phyloP scores from a whole-genome alignment of 2,329 filamentous ascomycete genomes.

The Trichoderma oligosporum region DNA sequence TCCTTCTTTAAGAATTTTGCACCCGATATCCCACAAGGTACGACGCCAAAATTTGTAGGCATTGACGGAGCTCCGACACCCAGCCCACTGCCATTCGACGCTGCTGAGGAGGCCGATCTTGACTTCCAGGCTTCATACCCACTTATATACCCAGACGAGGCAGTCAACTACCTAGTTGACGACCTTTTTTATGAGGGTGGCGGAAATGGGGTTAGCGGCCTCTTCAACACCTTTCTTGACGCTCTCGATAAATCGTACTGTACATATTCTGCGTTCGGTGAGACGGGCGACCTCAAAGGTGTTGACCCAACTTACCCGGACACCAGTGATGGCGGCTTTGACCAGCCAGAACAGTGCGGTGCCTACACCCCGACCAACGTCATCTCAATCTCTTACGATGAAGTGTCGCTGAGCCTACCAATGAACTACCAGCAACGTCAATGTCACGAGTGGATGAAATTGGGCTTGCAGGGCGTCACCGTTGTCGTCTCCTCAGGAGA shows the following conservation, averaged over 20 bases:
- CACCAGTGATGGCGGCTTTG: constrained; percentile 36
- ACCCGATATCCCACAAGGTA: constrained; percentile 17
- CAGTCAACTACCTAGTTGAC: constrained; percentile 39
- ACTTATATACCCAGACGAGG: constrained; percentile 49
- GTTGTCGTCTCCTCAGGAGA: constrained; percentile 46
- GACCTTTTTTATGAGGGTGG: background rate
- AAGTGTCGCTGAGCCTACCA: constrained; percentile 47
- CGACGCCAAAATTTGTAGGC: constrained; percentile 11
- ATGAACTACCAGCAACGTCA: constrained; percentile 47
- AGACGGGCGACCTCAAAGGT: constrained; percentile 32
- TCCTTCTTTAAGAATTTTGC: constrained; percentile 43
- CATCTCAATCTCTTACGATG: constrained; percentile 52
- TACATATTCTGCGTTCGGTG: constrained; percentile 27
- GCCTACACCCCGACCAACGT: constrained; percentile 44
- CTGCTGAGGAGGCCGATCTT: constrained; percentile 43
- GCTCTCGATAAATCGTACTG: constrained; percentile 43
- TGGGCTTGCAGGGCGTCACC: constrained; percentile 48
- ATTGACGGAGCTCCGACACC: constrained; percentile 20
- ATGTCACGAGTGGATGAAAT: constrained; percentile 54
- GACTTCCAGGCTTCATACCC: constrained; percentile 48
- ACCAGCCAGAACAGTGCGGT: constrained; percentile 43
- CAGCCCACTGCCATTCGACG: constrained; percentile 18
- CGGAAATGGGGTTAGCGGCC: constrained; percentile 18
- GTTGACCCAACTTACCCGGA: constrained; percentile 23
- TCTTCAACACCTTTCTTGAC: constrained; percentile 40